A percentile compares a stretch with the other conserved stretches of the same genome.
Conservation (phyloP, 768 basidiomycete genomes). For the Leucogyrophana mollusca region DNA sequence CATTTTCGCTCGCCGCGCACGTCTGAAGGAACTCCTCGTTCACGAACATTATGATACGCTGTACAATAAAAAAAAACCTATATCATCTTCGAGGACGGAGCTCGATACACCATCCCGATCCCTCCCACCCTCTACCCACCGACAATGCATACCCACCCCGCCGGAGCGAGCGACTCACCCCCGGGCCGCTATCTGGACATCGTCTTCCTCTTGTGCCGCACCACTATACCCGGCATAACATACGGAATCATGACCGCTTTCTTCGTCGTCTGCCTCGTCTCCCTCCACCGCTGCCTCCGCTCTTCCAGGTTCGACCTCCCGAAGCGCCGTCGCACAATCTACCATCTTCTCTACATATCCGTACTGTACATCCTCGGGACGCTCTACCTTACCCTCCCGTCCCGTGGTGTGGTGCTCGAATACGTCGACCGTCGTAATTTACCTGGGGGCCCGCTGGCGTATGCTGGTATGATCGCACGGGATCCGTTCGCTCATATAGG, state of each 20-base stretch:
- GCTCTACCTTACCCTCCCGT: constrained; percentile 26
- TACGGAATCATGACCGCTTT: constrained; percentile 20
- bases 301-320: neutral
- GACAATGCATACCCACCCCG: too few relatives aligned
- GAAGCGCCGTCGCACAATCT: constrained; percentile 18
- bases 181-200: too few relatives aligned
- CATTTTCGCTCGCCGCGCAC: too few relatives aligned
- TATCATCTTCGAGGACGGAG: too few relatives aligned
- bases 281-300: constrained; percentile 12
- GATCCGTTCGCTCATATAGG: constrained; percentile 21
- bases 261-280: constrained; percentile 16
- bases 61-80: too few relatives aligned
- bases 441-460: constrained; percentile 23
- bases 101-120: too few relatives aligned
- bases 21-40: too few relatives aligned
- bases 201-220: too few relatives aligned
- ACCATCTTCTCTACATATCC: constrained; percentile 24
- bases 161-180: too few relatives aligned
- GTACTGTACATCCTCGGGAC: constrained; percentile 26
- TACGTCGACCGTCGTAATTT: constrained; percentile 29
- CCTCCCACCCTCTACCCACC: too few relatives aligned
- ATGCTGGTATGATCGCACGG: constrained; percentile 23
- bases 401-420: constrained; percentile 24
- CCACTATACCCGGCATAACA: constrained; percentile 19
- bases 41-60: too few relatives aligned